Evolutionary conservation across 176 grass and related monocot genomes (phyloP).

Genomic region (Cenchrus americanus): DNA sequence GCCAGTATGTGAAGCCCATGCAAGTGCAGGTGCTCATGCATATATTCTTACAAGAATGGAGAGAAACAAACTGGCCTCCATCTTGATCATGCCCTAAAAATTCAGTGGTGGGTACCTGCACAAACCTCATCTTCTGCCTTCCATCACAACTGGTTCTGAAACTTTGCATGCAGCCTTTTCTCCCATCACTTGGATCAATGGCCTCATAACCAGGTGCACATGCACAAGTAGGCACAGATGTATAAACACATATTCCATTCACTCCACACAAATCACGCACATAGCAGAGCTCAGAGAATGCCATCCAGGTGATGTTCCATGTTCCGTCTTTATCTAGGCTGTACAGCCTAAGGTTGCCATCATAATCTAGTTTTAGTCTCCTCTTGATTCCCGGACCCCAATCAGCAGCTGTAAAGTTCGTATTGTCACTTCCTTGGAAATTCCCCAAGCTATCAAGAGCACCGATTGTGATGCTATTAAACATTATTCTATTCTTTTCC

Average conservation of each 20-base stretch:
- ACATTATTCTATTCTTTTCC: slow-evolving; percentile 9
- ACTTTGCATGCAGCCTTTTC: slow-evolving; percentile 50
- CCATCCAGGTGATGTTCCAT: slow-evolving; percentile 62
- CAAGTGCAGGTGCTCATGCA: slow-evolving; percentile 45
- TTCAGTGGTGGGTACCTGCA: slow-evolving; percentile 26
- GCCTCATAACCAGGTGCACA: slow-evolving; percentile 57
- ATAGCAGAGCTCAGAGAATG: slow-evolving; percentile 22
- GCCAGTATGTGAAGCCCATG: slow-evolving; percentile 33
- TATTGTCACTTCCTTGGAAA: slow-evolving; percentile 40
- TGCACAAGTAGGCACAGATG: slow-evolving; percentile 29
- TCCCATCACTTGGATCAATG: slow-evolving; percentile 48
- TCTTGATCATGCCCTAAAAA: slow-evolving; percentile 40
- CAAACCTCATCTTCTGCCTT: slow-evolving; percentile 35
- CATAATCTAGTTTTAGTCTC: slow-evolving; percentile 51
- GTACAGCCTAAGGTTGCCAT: slow-evolving; percentile 58
- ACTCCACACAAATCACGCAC: slow-evolving; percentile 54
- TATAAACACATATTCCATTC: slow-evolving; percentile 60
- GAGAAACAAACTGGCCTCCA: neutral
- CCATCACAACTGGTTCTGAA: slow-evolving; percentile 33
- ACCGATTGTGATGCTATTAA: slow-evolving; percentile 2
- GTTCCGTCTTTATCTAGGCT: neutral
- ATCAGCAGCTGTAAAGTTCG: slow-evolving; percentile 38
- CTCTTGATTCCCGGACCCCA: slow-evolving; percentile 41
- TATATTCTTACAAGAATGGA: slow-evolving; percentile 22
- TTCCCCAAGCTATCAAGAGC: slow-evolving; percentile 23